These are phyloP conservation scores for Schrenkiella parvula DNA, from an alignment of 345 rosid species.

Conservation along the genomic window DNA sequence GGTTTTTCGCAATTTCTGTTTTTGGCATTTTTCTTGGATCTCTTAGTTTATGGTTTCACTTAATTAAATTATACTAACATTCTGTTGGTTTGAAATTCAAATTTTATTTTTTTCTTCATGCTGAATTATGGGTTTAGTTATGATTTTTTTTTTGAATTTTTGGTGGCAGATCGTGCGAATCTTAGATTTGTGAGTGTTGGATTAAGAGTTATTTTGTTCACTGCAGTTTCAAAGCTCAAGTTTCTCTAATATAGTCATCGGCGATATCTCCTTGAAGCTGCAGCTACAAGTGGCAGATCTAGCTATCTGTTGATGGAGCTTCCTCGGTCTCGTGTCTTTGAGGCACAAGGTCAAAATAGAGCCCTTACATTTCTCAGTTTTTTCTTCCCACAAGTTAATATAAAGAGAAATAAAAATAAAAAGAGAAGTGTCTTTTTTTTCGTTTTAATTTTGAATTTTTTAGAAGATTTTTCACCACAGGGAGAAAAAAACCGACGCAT, in stretches of 20 bases:
- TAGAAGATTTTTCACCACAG: conserved; percentile 40
- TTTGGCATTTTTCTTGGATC: conserved; percentile 10
- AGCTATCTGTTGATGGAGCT: conserved; percentile 53
- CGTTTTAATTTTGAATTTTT: conserved; percentile 1
- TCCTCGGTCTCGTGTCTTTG: conserved; percentile 59
- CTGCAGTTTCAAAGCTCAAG: no score
- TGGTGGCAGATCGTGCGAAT: conserved; percentile 10
- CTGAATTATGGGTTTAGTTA: neutral
- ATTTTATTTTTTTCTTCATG: no score
- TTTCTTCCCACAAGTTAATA: neutral
- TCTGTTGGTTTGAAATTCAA: neutral
- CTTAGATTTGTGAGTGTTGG: no score
- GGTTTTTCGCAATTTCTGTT: neutral
- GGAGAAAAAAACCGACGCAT: conserved; percentile 60
- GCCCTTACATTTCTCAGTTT: neutral
- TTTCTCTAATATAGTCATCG: neutral
- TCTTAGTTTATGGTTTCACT: neutral
- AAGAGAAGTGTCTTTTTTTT: neutral
- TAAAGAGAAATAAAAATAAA: neutral
- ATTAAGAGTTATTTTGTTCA: no score
- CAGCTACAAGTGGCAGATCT: conserved; percentile 34
- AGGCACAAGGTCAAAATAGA: conserved; percentile 47
- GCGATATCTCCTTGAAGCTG: neutral
- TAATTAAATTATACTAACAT: conserved; percentile 15
- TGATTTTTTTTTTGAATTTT: neutral